Evolutionary conservation across 73 alveolate species (phyloP), one percentile per base, ranked within the genome.

Genomic region (Breviolum minutum): DNA sequence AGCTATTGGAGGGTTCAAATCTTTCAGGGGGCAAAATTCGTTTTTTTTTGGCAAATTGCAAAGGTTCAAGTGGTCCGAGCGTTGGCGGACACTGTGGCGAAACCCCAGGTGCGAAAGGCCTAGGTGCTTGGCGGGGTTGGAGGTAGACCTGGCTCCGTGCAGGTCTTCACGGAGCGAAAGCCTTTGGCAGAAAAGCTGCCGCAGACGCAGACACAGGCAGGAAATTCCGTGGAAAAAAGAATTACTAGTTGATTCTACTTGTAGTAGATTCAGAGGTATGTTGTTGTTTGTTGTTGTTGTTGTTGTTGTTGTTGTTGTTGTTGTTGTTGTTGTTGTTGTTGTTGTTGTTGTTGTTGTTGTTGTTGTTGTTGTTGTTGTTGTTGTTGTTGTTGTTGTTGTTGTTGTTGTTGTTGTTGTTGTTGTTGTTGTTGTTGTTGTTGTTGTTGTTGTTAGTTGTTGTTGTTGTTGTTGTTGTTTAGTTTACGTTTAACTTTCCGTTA

Each of bases 51-150:
- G 26, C 29, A 32, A 27, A 13, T 27, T 30, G 3, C 29, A 30
- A 12, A 79, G 90, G 90, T 81, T 48, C 90, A 7, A 17, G 90
- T 83, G 76, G 76, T 83, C 92, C 92, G 92, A 61, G 92, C 92
- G 13, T 62, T 83, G 26, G 92, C 92, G 61, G 92, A 83, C 29
- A 61, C 92, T 19, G 76, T 61, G 76, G 92, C 60, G 92, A 62
- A 17, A 54, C 20, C 71, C 60, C 73, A 54, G 71, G 92, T 40
- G 54, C n/a, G n/a, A n/a, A n/a, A n/a, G n/a, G n/a, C n/a, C n/a
- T n/a, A n/a, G n/a, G n/a, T n/a, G n/a, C n/a, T n/a, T n/a, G n/a
- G n/a, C n/a, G n/a, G n/a, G n/a, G n/a, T n/a, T n/a, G n/a, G n/a
- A n/a, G n/a, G n/a, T n/a, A n/a, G n/a, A n/a, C n/a, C n/a, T n/a